Evolutionary conservation across 2,329 filamentous ascomycete genomes (phyloP).

Genomic region (Lachnellula hyalina): DNA sequence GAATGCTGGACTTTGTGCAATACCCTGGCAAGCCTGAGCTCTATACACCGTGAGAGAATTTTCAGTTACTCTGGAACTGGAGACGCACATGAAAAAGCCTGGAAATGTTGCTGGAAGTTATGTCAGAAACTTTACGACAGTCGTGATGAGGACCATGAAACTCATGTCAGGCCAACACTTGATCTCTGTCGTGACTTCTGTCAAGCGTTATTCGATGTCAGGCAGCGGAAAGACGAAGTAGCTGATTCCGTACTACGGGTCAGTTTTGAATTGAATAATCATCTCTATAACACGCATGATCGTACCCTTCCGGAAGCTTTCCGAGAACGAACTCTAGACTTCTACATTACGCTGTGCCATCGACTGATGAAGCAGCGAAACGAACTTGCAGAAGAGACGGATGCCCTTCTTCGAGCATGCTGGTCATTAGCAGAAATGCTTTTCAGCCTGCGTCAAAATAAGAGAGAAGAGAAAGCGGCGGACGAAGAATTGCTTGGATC

Average conservation of each 20-base stretch:
- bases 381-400: constrained; percentile 73
- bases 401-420: constrained; percentile 77
- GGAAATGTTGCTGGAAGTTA: constrained; percentile 90
- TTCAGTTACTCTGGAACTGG: constrained; percentile 71
- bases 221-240: constrained; percentile 69
- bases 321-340: constrained; percentile 83
- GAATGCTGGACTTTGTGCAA: constrained; percentile 96
- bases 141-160: constrained; percentile 63
- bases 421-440: constrained; percentile 92
- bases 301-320: constrained; percentile 79
- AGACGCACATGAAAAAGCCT: constrained; percentile 78
- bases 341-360: constrained; percentile 91
- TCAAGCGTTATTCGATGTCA: constrained; percentile 82
- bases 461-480: constrained; percentile 62
- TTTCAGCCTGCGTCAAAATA: constrained; percentile 81
- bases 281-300: constrained; percentile 90
- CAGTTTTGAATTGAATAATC: constrained; percentile 92
- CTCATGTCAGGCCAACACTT: constrained; percentile 67
- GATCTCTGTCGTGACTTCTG: constrained; percentile 91
- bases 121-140: constrained; percentile 86
- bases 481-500: constrained; percentile 84
- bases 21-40: constrained; percentile 78
- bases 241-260: constrained; percentile 84
- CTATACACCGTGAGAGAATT: constrained; percentile 72
- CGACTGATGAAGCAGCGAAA: constrained; percentile 92